phyloP scores from a whole-genome alignment of 441 rosid genomes.

The Bruguiera hainesii region DNA sequence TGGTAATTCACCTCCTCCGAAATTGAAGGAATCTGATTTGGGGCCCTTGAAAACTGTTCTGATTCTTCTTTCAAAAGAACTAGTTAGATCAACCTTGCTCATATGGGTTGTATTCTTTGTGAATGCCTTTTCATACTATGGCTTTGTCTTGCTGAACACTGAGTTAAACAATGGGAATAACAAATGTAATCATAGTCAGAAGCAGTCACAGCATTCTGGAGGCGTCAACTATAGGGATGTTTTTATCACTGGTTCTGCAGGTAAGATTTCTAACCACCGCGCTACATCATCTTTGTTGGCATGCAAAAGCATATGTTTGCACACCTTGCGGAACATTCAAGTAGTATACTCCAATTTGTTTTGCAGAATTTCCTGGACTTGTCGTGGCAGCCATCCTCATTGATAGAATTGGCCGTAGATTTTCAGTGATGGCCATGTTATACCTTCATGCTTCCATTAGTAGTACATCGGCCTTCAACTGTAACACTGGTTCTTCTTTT shows the following conservation, averaged over 20 bases:
- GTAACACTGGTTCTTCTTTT: constrained; percentile 57
- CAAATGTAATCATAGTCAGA: constrained; percentile 33
- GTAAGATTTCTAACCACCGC: constrained; percentile 24
- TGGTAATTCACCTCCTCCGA: constrained; percentile 5
- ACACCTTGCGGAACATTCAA: too few species aligned
- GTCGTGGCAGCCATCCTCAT: constrained; percentile 55
- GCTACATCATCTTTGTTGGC: too few species aligned
- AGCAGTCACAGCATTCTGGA: constrained; percentile 29
- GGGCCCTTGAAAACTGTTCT: constrained; percentile 40
- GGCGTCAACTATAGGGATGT: constrained; percentile 64
- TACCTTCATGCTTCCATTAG: constrained; percentile 60
- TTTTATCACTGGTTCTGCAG: constrained; percentile 79
- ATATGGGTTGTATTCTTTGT: constrained; percentile 84
- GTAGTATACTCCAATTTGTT: neutral
- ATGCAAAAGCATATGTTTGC: too few species aligned
- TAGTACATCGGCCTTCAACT: constrained; percentile 45
- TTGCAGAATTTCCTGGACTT: constrained; percentile 69
- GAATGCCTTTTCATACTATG: constrained; percentile 85
- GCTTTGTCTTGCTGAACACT: constrained; percentile 82
- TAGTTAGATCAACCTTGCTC: constrained; percentile 60
- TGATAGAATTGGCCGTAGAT: constrained; percentile 66
- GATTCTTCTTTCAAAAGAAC: constrained; percentile 62
- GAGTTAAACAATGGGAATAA: constrained; percentile 63
- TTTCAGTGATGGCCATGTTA: constrained; percentile 67
- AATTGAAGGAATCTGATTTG: constrained; percentile 34